Percentiles rank a stretch among this genome's conserved stretches.
These are phyloP conservation scores for Beta corolliflora DNA, from an alignment of 179 eudicot genomes.

Conservation along the genomic window DNA sequence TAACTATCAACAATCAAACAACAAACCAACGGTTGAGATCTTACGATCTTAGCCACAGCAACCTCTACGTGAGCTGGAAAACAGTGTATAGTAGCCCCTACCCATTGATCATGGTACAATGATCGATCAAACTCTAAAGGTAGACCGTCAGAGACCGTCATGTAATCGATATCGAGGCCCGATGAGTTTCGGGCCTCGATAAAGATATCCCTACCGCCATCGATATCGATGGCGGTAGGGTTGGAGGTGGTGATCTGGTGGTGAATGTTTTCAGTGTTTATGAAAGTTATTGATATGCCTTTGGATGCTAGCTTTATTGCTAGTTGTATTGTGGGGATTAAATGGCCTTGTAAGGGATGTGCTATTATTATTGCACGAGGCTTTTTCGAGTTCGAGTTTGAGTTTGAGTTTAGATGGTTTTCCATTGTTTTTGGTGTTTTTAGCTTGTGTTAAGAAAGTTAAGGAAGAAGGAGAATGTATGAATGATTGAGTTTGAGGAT, in stretches of 20 bases:
- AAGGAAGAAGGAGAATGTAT: neutral
- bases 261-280: conserved; percentile 61
- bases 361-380: conserved; percentile 61
- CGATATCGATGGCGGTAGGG: neutral
- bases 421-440: neutral
- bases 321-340: conserved; percentile 59
- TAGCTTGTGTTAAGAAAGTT: neutral
- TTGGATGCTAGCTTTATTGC: conserved; percentile 72
- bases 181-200: conserved; percentile 37
- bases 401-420: neutral
- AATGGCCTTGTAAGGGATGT: conserved; percentile 73
- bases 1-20: conserved; percentile 39
- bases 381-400: conserved; percentile 19
- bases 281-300: conserved; percentile 69
- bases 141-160: conserved; percentile 37
- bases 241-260: conserved; percentile 38
- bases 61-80: conserved; percentile 51
- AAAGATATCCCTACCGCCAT: conserved; percentile 42
- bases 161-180: conserved; percentile 60
- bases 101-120: conserved; percentile 31
- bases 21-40: conserved; percentile 6
- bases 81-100: conserved; percentile 37
- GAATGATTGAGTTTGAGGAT: no score
- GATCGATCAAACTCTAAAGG: conserved; percentile 39
- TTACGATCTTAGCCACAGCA: conserved; percentile 20